Evolutionary conservation across 148 eudicot species (phyloP), one percentile per base, ranked within the genome.

Genomic region (Fagopyrum esculentum): DNA sequence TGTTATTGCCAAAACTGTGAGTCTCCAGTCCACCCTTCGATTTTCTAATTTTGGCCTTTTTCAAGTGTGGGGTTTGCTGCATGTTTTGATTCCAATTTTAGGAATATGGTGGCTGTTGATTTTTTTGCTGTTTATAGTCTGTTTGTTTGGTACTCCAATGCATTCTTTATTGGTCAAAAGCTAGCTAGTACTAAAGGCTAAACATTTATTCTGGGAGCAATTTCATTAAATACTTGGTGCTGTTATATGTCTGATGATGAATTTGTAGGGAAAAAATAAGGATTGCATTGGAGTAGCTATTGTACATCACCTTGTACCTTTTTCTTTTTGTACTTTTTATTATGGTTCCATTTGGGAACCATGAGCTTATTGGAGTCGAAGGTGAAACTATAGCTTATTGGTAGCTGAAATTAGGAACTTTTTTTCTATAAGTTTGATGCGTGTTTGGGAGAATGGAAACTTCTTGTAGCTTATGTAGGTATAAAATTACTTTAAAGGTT

Each of bases 1-100:
- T 73, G 99, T 95, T 71, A 95, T 94, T 76, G 96, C 99, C 75
- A 92, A 95, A 81, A 95, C 97, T 75, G 99, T 95, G 79, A 73
- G 85, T 54, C 16, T 29, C 11, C n/a, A n/a, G n/a, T n/a, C n/a
- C 71, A 0, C 72, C 48, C 43, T 59, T 61, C 9, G n/a, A 3
- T 30, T 30, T 9, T 40, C 9, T 68, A 12, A 35, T 44, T 40
- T 35, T 40, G n/a, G 5, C 45, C 6, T 68, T 5, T 30, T 35
- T 44, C n/a, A 17, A 9, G 1, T 19, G 30, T 60, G 19, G 4
- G 6, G n/a, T 22, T 35, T 74, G n/a, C 44, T 74, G 0, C 1
- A 45, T 6, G 9, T 22, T 22, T 15, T 35, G 0, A 6, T 44
- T 72, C 2, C 45, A 9, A 75, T 29, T 9, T 29, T 57, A 47